Evolutionary conservation across 257 asterid species (phyloP).

Genomic region (Striga asiatica): DNA sequence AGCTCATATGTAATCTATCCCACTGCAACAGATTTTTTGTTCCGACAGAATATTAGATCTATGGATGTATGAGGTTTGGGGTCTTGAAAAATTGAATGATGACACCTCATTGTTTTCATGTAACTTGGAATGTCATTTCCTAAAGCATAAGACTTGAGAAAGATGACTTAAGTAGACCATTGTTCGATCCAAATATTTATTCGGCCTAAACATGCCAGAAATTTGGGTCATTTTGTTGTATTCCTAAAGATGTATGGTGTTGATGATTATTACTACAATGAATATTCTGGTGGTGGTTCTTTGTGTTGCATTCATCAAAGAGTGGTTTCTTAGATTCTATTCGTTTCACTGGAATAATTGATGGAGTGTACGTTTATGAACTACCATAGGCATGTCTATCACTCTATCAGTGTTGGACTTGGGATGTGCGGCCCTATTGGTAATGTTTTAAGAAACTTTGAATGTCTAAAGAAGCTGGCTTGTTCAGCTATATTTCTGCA

Average conservation of each 20-base stretch:
- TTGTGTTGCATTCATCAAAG: neutral
- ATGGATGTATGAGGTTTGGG: neutral
- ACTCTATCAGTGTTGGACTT: neutral
- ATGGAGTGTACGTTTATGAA: neutral
- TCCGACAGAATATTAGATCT: neutral
- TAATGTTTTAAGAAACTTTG: slow-evolving; percentile 10
- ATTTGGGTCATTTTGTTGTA: neutral
- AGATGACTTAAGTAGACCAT: neutral
- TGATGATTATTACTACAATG: neutral
- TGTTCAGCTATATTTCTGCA: slow-evolving; percentile 1
- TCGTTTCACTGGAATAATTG: neutral
- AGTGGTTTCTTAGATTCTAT: neutral
- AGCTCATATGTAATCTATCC: neutral
- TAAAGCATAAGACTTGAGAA: neutral
- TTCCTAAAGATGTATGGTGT: neutral
- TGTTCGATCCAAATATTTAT: neutral
- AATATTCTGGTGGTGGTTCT: neutral
- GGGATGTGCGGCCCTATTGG: slow-evolving; percentile 12
- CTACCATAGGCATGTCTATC: neutral
- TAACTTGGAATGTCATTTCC: neutral
- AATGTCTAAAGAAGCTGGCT: neutral
- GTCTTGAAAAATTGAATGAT: neutral
- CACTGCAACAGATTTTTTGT: neutral
- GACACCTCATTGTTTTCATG: neutral
- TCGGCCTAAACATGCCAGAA: neutral